Evolutionary conservation across 805 yeast species (phyloP).

Genomic region (Hanseniaspora thailandica): DNA sequence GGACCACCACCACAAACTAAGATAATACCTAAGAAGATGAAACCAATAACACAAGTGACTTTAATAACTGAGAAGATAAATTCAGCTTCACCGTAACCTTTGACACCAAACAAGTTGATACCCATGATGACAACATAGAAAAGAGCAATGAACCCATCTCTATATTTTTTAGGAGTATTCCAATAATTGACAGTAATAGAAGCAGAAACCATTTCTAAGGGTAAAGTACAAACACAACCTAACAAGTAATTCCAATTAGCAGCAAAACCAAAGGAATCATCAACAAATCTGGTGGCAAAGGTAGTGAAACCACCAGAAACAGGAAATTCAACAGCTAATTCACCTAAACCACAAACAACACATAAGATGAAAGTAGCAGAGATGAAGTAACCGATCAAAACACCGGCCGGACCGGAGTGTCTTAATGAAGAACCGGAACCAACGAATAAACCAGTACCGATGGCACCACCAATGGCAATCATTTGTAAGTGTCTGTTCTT

Average conservation of each 20-base stretch:
- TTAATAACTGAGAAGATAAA: conserved; percentile 39
- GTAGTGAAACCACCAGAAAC: conserved; percentile 56
- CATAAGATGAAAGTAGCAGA: conserved; percentile 46
- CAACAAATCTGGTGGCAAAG: conserved; percentile 47
- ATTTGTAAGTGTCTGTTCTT: conserved; percentile 47
- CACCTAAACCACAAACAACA: conserved; percentile 53
- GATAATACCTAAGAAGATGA: conserved; percentile 43
- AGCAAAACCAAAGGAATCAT: conserved; percentile 52
- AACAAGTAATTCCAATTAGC: conserved; percentile 46
- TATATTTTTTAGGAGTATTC: conserved; percentile 36
- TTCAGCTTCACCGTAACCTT: conserved; percentile 45
- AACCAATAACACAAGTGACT: conserved; percentile 39
- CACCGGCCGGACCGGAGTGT: conserved; percentile 60
- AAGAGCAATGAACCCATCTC: conserved; percentile 38
- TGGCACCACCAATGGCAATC: conserved; percentile 61
- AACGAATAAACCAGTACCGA: conserved; percentile 66
- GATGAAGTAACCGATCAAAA: conserved; percentile 43
- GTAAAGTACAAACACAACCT: conserved; percentile 41
- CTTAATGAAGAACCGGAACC: conserved; percentile 53
- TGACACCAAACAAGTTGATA: conserved; percentile 45
- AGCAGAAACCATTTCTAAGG: conserved; percentile 43
- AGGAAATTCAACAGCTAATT: conserved; percentile 48
- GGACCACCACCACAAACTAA: conserved; percentile 42
- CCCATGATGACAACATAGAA: conserved; percentile 38
- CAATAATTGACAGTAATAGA: conserved; percentile 43